Evolutionary conservation across 1,139 yeast genomes (phyloP).

Genomic region (Taiozyma sp.): DNA sequence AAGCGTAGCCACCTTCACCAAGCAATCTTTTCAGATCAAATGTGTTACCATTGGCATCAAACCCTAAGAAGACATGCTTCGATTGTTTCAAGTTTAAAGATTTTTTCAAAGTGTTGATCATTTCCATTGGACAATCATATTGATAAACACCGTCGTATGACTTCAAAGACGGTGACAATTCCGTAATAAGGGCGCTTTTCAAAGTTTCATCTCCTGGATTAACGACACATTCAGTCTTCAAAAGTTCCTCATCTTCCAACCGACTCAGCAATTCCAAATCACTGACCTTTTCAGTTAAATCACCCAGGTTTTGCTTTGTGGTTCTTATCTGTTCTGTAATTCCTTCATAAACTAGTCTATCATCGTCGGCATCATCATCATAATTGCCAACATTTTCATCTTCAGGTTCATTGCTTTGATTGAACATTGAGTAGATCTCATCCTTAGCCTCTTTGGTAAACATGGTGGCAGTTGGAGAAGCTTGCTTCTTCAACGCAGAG

Average conservation of each 20-base stretch:
- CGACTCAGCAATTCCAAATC: constrained; percentile 7
- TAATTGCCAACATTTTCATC: constrained; percentile 12
- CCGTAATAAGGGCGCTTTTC: constrained; percentile 21
- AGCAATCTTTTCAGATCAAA: constrained; percentile 56
- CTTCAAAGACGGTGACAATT: constrained; percentile 27
- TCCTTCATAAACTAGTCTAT: constrained; percentile 30
- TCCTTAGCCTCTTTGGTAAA: constrained; percentile 72
- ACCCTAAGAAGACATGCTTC: constrained; percentile 34
- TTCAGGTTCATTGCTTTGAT: constrained; percentile 31
- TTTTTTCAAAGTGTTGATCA: constrained; percentile 33
- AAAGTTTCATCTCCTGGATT: constrained; percentile 30
- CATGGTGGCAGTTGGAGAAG: constrained; percentile 76
- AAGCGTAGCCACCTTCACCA: constrained; percentile 80
- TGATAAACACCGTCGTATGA: constrained; percentile 28
- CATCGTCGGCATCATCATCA: constrained; percentile 23
- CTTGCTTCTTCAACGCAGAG: constrained; percentile 26
- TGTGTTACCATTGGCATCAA: constrained; percentile 43
- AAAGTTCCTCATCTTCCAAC: constrained; percentile 4
- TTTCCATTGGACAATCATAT: constrained; percentile 27
- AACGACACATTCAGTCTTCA: constrained; percentile 13
- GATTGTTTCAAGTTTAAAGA: constrained; percentile 24
- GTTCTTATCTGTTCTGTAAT: constrained; percentile 34
- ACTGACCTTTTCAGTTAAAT: constrained; percentile 29
- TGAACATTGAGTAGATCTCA: constrained; percentile 76
- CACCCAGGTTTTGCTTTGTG: constrained; percentile 28